Evolutionary conservation across 257 asterid species (phyloP).

Genomic region (Solanum megistacrolobum): DNA sequence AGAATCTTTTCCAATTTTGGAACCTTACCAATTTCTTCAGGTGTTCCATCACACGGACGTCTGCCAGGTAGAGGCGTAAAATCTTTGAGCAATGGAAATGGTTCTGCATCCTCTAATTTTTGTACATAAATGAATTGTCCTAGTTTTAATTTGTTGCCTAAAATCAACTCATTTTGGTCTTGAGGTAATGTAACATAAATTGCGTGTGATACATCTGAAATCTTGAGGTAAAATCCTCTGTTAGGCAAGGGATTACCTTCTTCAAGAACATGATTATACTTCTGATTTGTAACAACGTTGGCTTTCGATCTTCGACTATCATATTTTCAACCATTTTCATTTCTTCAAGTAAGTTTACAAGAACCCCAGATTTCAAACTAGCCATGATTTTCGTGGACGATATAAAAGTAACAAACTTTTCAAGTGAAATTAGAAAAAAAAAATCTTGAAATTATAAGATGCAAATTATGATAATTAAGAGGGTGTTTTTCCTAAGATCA

Average conservation of each 20-base stretch:
- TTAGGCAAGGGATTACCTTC: slow-evolving; percentile 72
- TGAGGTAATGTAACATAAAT: slow-evolving; percentile 45
- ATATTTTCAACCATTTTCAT: slow-evolving; percentile 20
- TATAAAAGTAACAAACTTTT: too few relatives aligned
- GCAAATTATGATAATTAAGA: neutral
- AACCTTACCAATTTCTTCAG: slow-evolving; percentile 36
- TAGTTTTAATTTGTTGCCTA: slow-evolving; percentile 41
- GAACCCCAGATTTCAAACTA: slow-evolving; percentile 43
- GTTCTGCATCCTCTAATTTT: slow-evolving; percentile 36
- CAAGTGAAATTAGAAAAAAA: neutral
- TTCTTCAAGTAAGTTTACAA: slow-evolving; percentile 48
- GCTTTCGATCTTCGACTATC: slow-evolving; percentile 16
- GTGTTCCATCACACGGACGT: slow-evolving; percentile 47
- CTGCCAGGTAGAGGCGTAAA: slow-evolving; percentile 51
- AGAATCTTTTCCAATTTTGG: slow-evolving; percentile 14
- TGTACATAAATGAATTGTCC: slow-evolving; percentile 57
- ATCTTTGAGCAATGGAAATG: slow-evolving; percentile 54
- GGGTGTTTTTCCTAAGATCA: neutral
- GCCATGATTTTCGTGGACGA: slow-evolving; percentile 32
- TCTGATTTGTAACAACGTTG: slow-evolving; percentile 49
- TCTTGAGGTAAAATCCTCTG: slow-evolving; percentile 56
- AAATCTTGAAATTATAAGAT: neutral
- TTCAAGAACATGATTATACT: slow-evolving; percentile 69
- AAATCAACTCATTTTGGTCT: slow-evolving; percentile 54
- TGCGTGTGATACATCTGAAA: slow-evolving; percentile 63